Conservation (phyloP, 2,329 filamentous ascomycete genomes). For the Pseudogymnoascus destructans region DNA sequence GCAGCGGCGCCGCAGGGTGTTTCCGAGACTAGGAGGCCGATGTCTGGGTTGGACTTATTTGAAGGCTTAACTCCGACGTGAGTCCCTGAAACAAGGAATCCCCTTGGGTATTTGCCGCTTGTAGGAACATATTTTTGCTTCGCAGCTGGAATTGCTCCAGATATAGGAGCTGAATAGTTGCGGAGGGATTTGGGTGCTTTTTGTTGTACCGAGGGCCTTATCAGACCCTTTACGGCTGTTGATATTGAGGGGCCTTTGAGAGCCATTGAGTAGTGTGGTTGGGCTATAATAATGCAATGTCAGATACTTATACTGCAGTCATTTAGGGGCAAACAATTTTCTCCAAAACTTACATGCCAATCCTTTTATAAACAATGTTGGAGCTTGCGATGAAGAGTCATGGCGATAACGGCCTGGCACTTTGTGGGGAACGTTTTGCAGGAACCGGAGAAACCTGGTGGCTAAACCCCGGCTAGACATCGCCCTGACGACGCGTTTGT, state of each 20-base stretch:
- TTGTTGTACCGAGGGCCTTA: conserved; percentile 18
- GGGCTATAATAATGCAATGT: background rate
- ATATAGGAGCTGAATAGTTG: conserved; percentile 45
- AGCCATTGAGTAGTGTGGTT: conserved; percentile 19
- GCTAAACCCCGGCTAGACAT: background rate
- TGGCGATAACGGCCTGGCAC: conserved; percentile 1
- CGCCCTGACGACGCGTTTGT: background rate
- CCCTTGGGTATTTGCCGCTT: conserved; percentile 75
- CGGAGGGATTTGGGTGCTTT: conserved; percentile 24
- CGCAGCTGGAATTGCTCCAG: conserved; percentile 51
- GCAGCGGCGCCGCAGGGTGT: conserved; percentile 75
- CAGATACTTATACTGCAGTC: background rate
- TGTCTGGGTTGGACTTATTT: conserved; percentile 83
- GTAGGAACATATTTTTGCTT: conserved; percentile 88
- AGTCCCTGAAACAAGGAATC: conserved; percentile 75
- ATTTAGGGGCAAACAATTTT: background rate
- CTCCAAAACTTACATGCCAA: background rate
- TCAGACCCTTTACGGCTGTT: conserved; percentile 18
- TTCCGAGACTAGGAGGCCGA: conserved; percentile 80
- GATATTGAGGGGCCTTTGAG: conserved; percentile 16
- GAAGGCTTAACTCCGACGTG: conserved; percentile 88
- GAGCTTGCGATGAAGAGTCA: background rate
- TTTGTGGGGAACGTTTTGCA: background rate
- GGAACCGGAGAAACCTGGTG: background rate
- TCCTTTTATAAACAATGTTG: background rate